Conservation (phyloP, 257 asterid genomes). For the Solanum stenotomum region DNA sequence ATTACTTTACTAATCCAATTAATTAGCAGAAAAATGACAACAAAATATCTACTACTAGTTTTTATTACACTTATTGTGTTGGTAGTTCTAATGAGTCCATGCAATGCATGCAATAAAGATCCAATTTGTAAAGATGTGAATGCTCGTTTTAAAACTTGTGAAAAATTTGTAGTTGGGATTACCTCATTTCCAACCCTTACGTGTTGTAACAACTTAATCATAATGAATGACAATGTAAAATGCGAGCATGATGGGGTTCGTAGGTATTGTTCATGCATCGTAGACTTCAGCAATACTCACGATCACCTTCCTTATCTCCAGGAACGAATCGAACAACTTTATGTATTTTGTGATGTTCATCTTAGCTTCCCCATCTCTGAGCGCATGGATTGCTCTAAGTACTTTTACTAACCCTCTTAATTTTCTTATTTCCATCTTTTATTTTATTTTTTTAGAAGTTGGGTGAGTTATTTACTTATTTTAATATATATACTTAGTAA, state of each 20-base stretch:
- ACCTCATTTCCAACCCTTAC: background rate
- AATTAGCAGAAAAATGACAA: background rate
- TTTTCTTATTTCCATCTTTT: background rate
- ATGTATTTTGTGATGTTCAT: background rate
- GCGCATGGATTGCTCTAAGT: constrained; percentile 7
- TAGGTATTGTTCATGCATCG: background rate
- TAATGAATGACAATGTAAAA: background rate
- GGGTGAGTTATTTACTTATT: background rate
- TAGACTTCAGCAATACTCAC: background rate
- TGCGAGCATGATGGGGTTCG: background rate
- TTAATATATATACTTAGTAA: background rate
- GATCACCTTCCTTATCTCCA: background rate
- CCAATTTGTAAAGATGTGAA: background rate
- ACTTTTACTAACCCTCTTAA: background rate
- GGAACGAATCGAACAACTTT: background rate
- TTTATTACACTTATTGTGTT: background rate
- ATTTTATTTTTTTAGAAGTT: background rate
- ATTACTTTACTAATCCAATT: background rate
- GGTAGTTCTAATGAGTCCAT: background rate
- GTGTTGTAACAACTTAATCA: background rate
- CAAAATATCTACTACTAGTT: background rate
- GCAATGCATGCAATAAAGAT: background rate
- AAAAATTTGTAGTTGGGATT: background rate
- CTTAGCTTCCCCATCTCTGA: constrained; percentile 18
- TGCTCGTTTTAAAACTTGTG: background rate